These are phyloP conservation scores for Tausonia pullulans DNA, from an alignment of 1,284 basidiomycete genomes.

Conservation along the genomic window DNA sequence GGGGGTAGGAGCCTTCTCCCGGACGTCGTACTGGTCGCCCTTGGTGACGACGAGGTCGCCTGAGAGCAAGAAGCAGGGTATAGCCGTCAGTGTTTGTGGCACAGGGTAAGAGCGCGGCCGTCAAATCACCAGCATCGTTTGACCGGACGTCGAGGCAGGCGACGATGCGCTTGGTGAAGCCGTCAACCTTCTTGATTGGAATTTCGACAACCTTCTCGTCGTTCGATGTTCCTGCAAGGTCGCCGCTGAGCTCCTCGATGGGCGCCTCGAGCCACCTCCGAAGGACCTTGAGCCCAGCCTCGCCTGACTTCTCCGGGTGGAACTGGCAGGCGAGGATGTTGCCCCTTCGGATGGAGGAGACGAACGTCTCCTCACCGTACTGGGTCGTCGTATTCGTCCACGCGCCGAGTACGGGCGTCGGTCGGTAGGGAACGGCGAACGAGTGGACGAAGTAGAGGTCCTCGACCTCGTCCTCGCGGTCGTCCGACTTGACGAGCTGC, in stretches of 20 bases:
- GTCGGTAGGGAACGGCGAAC: constrained; percentile 49
- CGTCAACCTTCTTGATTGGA: constrained; percentile 33
- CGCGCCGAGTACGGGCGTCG: constrained; percentile 31
- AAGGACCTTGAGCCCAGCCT: constrained; percentile 74
- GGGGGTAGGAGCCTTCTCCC: constrained; percentile 51
- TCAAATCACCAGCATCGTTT: constrained; percentile 50
- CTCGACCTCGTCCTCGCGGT: constrained; percentile 39
- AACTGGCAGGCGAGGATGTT: constrained; percentile 95
- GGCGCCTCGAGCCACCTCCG: constrained; percentile 65
- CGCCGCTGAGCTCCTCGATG: constrained; percentile 24
- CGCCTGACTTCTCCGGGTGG: constrained; percentile 96
- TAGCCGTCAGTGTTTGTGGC: neutral
- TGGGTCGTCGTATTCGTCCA: constrained; percentile 84
- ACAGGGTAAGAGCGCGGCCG: neutral
- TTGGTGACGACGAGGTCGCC: constrained; percentile 99
- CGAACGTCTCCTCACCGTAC: constrained; percentile 88
- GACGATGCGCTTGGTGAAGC: constrained; percentile 85
- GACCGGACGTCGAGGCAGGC: constrained; percentile 97
- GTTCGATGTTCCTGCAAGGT: constrained; percentile 6
- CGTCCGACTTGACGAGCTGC: constrained; percentile 30
- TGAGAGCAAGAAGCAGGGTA: constrained; percentile 27
- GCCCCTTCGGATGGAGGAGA: constrained; percentile 68
- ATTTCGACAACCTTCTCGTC: constrained; percentile 15
- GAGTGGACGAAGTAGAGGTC: constrained; percentile 98
- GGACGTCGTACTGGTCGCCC: constrained; percentile 97